Conservation (phyloP, 2,329 filamentous ascomycete genomes). For the Trichophyton verrucosum region DNA sequence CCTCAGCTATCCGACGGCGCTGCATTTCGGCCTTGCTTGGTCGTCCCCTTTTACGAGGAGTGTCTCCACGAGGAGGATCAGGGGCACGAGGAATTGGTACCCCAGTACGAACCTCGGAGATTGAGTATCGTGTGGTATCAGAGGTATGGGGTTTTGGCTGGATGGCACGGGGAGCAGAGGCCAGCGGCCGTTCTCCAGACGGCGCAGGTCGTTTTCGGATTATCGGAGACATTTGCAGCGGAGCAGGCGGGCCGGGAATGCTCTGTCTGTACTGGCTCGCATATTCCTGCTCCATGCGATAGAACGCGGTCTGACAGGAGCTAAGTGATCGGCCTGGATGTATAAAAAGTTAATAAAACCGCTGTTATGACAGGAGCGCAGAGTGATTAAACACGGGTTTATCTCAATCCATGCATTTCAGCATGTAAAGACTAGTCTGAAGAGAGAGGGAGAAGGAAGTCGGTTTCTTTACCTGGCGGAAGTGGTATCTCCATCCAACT, state of each 20-base stretch:
- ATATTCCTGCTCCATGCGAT: constrained; percentile 24
- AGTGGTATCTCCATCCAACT: constrained; percentile 32
- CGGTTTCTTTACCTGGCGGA: constrained; percentile 27
- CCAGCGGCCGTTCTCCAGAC: constrained; percentile 16
- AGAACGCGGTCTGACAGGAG: constrained; percentile 26
- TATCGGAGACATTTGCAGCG: constrained; percentile 11
- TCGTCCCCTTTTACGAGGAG: constrained; percentile 31
- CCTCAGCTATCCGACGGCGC: constrained; percentile 17
- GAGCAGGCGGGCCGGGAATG: constrained; percentile 11
- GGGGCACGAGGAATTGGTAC: constrained; percentile 25
- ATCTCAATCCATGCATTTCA: not conserved
- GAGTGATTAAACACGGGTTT: not conserved
- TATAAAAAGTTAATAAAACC: not conserved
- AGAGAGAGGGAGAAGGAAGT: not conserved
- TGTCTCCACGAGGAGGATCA: constrained; percentile 22
- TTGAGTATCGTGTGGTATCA: constrained; percentile 21
- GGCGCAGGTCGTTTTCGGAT: constrained; percentile 20
- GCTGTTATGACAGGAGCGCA: not conserved
- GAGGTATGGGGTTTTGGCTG: constrained; percentile 29
- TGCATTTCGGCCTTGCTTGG: constrained; percentile 33
- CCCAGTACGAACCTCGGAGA: constrained; percentile 24
- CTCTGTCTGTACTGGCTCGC: constrained; percentile 15
- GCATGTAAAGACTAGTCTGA: not conserved
- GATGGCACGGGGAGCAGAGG: constrained; percentile 24
- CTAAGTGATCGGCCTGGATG: constrained; percentile 28